Evolutionary conservation across 2,329 filamentous ascomycete genomes (phyloP).

Genomic region (Didymella exigua): DNA sequence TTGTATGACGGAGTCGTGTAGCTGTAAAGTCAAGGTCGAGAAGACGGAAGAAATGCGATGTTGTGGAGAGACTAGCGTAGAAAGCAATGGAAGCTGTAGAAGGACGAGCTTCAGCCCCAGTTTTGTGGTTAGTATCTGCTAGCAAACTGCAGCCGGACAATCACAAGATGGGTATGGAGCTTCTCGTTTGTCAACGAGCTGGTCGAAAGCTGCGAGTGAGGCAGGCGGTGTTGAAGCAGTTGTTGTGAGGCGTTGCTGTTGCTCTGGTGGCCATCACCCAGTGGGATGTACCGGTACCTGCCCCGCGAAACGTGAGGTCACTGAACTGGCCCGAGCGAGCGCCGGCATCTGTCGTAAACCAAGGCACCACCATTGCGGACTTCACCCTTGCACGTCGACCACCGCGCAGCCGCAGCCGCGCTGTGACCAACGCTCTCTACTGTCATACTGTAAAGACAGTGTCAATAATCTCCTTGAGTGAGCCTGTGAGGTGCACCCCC

Average conservation of each 20-base stretch:
- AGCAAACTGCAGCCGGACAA: constrained; percentile 9
- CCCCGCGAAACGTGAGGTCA: constrained; percentile 40
- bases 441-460: background rate
- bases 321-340: constrained; percentile 26
- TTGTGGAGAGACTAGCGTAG: constrained; percentile 46
- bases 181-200: constrained; percentile 2
- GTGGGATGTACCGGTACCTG: constrained; percentile 27
- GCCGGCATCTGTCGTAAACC: constrained; percentile 16
- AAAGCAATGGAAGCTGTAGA: constrained; percentile 49
- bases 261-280: constrained; percentile 6
- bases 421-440: background rate
- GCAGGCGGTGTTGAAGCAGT: background rate
- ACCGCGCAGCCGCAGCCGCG: background rate
- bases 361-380: constrained; percentile 26
- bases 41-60: constrained; percentile 45
- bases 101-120: constrained; percentile 32
- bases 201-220: background rate
- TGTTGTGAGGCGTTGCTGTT: constrained; percentile 3
- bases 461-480: background rate
- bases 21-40: constrained; percentile 31
- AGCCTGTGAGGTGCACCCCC: background rate
- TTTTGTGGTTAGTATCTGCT: constrained; percentile 24
- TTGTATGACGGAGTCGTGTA: constrained; percentile 25
- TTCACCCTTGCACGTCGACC: constrained; percentile 17
- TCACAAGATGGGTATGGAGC: constrained; percentile 1